Conservation (phyloP, 345 rosid genomes). For the Lepidium africanum region DNA sequence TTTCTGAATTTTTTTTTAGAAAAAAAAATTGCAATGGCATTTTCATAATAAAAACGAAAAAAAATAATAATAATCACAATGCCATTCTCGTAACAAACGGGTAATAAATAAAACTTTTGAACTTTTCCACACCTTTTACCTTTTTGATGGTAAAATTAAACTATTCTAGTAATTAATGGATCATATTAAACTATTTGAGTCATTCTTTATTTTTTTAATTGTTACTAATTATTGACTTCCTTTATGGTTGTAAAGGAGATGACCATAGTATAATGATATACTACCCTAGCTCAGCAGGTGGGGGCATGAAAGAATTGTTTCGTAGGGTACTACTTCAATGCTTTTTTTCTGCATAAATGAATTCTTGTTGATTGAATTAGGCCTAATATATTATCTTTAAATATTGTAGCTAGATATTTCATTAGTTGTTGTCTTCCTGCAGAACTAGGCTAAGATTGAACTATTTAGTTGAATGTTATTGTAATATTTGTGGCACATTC, state of each 20-base stretch:
- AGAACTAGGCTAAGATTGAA: not conserved
- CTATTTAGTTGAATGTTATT: not conserved
- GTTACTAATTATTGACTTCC: not conserved
- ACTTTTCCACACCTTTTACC: no score
- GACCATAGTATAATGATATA: constrained; percentile 98
- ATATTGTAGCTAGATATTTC: not conserved
- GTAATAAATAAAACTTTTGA: no score
- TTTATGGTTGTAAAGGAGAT: constrained; percentile 56
- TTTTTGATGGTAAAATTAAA: no score
- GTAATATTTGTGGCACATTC: constrained; percentile 1
- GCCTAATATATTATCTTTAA: not conserved
- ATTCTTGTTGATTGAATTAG: not conserved
- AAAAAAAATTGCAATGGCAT: no score
- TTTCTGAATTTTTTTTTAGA: no score
- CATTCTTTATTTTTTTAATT: no score
- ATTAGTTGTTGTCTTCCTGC: not conserved
- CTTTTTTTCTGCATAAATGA: not conserved
- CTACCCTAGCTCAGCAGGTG: constrained; percentile 98
- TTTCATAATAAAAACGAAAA: no score
- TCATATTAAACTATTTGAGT: no score
- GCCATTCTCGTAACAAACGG: no score
- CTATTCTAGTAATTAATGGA: no score
- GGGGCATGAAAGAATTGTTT: constrained; percentile 98
- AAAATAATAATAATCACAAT: no score
- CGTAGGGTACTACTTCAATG: constrained; percentile 56